Evolutionary conservation across 257 asterid genomes (phyloP).

Genomic region (Agastache rugosa): DNA sequence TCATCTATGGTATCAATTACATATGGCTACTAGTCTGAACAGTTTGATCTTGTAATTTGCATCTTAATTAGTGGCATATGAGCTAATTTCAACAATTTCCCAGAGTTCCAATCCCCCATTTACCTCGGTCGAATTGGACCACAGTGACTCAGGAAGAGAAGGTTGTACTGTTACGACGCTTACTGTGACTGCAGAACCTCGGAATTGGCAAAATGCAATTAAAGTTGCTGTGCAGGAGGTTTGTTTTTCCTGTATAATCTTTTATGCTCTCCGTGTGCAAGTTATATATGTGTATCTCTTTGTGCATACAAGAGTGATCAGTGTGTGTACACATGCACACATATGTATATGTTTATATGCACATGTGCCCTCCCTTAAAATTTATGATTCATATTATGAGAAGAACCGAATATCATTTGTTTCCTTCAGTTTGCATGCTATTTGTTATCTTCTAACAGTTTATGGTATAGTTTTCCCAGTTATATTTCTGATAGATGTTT

Average conservation of each 20-base stretch:
- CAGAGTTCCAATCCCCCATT: slow-evolving; percentile 99
- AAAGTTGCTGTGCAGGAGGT: slow-evolving; percentile 99
- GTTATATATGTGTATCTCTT: background rate
- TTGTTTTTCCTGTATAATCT: slow-evolving; percentile 38
- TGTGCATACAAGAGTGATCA: background rate
- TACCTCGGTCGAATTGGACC: slow-evolving; percentile 97
- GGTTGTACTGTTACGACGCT: slow-evolving; percentile 99
- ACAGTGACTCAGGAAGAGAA: slow-evolving; percentile 99
- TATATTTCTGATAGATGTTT: slow-evolving; percentile 25
- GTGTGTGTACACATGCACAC: background rate
- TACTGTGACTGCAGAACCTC: slow-evolving; percentile 95
- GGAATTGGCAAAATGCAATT: slow-evolving; percentile 91
- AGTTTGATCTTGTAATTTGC: slow-evolving; percentile 23
- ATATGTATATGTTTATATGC: background rate
- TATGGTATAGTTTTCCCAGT: slow-evolving; percentile 24
- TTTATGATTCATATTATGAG: background rate
- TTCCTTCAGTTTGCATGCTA: slow-evolving; percentile 20
- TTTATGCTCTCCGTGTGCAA: slow-evolving; percentile 19
- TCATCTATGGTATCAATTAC: slow-evolving; percentile 18
- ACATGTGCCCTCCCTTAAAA: slow-evolving; percentile 11
- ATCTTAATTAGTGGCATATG: slow-evolving; percentile 26
- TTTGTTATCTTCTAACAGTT: slow-evolving; percentile 23
- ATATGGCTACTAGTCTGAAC: slow-evolving; percentile 3
- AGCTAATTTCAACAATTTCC: slow-evolving; percentile 47
- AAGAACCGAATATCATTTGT: background rate